phyloP scores from a whole-genome alignment of 345 rosid species.

The Brassica incana region DNA sequence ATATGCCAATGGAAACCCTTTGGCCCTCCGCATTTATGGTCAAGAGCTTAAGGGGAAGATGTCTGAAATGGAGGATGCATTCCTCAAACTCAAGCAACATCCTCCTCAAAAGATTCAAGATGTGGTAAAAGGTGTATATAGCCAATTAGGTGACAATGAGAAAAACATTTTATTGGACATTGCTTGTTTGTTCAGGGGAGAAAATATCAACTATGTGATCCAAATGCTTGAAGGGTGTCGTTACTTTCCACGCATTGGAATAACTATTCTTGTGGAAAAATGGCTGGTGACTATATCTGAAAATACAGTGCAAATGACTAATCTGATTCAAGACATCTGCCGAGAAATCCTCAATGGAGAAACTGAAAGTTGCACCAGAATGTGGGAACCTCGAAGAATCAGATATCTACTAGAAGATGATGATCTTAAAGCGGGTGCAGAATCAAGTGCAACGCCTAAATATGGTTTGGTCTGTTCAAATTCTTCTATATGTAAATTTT shows the following conservation, averaged over 20 bases:
- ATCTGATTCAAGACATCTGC: slow-evolving; percentile 32
- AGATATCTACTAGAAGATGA: slow-evolving; percentile 26
- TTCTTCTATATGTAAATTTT: no score
- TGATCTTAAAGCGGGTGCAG: background rate
- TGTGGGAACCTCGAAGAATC: slow-evolving; percentile 24
- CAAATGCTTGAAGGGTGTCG: slow-evolving; percentile 30
- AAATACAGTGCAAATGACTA: slow-evolving; percentile 21
- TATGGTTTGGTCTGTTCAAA: background rate
- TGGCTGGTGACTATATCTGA: slow-evolving; percentile 22
- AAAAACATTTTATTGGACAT: slow-evolving; percentile 27
- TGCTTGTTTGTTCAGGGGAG: slow-evolving; percentile 25
- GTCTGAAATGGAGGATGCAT: background rate
- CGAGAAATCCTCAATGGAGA: slow-evolving; percentile 18
- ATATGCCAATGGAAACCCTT: slow-evolving; percentile 32
- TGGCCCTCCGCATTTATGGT: slow-evolving; percentile 25
- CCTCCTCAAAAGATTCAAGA: background rate
- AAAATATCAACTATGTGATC: slow-evolving; percentile 12
- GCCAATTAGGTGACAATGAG: background rate
- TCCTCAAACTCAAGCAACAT: background rate
- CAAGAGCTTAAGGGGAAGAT: background rate
- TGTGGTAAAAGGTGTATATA: slow-evolving; percentile 19
- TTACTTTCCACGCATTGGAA: slow-evolving; percentile 26
- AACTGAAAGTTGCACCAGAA: background rate
- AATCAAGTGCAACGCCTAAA: background rate
- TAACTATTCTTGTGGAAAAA: slow-evolving; percentile 35